phyloP scores from a whole-genome alignment of 1,139 yeast species.

The Debaryomyces sp. region DNA sequence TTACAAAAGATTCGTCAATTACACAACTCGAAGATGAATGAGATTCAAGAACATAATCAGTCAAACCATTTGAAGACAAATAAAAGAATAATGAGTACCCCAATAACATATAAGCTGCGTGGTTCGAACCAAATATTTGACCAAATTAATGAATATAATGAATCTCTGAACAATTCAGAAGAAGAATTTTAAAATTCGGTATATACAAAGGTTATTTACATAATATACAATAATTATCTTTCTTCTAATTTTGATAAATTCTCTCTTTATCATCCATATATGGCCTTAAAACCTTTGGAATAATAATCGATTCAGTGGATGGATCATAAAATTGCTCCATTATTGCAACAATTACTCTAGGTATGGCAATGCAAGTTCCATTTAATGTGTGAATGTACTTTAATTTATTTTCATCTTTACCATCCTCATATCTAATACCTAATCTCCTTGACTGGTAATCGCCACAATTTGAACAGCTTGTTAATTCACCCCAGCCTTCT shows the following conservation, averaged over 20 bases:
- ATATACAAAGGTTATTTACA: conserved; percentile 9
- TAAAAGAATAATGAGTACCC: conserved; percentile 39
- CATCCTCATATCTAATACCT: conserved; percentile 56
- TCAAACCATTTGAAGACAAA: conserved; percentile 2
- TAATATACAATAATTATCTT: not conserved
- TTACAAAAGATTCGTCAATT: conserved; percentile 33
- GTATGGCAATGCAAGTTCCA: conserved; percentile 96
- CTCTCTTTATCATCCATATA: conserved; percentile 63
- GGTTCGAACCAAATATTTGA: conserved; percentile 3
- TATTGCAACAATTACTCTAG: conserved; percentile 85
- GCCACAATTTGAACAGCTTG: conserved; percentile 89
- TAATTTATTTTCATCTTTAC: conserved; percentile 30
- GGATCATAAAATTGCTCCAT: conserved; percentile 82
- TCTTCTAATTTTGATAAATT: conserved; percentile 23
- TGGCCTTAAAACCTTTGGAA: conserved; percentile 71
- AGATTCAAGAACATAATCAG: conserved; percentile 17
- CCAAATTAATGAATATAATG: conserved; percentile 9
- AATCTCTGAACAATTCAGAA: conserved; percentile 26
- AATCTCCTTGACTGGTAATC: conserved; percentile 89
- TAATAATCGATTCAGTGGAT: conserved; percentile 48
- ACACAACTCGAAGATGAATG: conserved; percentile 29
- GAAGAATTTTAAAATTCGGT: conserved; percentile 14
- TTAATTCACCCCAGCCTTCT: conserved; percentile 88
- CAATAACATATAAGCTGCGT: conserved; percentile 14
- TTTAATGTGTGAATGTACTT: conserved; percentile 80